Base-by-base conservation (phyloP, 2,329 filamentous ascomycete genomes). In the Laburnicola sp. region DNA sequence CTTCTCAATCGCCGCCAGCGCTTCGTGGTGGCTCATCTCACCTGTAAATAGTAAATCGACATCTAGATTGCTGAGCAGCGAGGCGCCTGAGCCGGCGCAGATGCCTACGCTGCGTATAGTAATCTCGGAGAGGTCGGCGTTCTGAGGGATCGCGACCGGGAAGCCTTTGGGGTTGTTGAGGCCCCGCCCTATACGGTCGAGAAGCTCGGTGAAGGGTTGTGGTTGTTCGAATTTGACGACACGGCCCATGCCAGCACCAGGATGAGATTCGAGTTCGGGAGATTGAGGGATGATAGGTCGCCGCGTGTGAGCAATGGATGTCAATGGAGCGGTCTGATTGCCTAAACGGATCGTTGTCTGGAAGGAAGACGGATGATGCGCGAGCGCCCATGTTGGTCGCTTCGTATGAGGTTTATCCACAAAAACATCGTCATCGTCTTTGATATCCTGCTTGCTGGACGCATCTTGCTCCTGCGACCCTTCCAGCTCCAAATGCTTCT, bases 21-120 rank as follows among this genome's bases (percentile, higher is more conserved):
- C 91, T 57, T 94, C 91, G 70, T 99, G 94, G 70, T 99, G 94
- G 64, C 85, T 89, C 79, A 97, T 83, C 76, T 99, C 94, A 1
- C 94, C 94, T 0, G 91, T 97, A 62, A 99, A 89, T 3, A 95
- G 75, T 34, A 97, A 73, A 65, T 97, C 91, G 0, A 91, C 90
- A 36, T 79, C 75, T 6, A 86, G 77, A 35, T 81, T 80, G 56
- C 85, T 84, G 51, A 97, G 82, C 21, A 97, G 80, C 34, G 86
- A 84, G 1, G 86, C 88, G 0, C 94, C 94, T 5, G 89, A 94
- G 1, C 94, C 94, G 0, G 94, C 93, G 63, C 93, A 97, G 32
- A 97, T 88, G 4, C 88, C 92, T 7, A 96, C 85, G 40, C 83
- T 87, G 11, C 76, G 75, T 49, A 96, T 85, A 28, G 69, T 68